Evolutionary conservation across 495 filamentous ascomycete genomes (phyloP).

Genomic region (Aspergillus cavernicola): DNA sequence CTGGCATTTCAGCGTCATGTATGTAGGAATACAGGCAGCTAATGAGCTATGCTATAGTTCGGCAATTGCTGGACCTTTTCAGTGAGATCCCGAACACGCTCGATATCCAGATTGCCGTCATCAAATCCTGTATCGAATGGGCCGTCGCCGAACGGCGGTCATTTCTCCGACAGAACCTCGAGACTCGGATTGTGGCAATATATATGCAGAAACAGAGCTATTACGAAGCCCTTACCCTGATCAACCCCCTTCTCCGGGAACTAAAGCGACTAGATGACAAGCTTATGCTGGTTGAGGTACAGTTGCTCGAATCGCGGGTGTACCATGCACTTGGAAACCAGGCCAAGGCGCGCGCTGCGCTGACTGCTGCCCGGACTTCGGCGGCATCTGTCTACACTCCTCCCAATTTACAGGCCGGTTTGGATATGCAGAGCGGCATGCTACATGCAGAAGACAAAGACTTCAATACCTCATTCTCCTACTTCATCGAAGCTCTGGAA

Average conservation of each 20-base stretch:
- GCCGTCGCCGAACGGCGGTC: slow-evolving; percentile 85
- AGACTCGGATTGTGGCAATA: slow-evolving; percentile 87
- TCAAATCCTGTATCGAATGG: slow-evolving; percentile 99
- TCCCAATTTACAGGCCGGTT: slow-evolving; percentile 86
- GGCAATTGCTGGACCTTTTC: slow-evolving; percentile 95
- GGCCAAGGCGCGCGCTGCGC: slow-evolving; percentile 89
- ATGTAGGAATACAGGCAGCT: neutral
- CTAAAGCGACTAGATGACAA: slow-evolving; percentile 98
- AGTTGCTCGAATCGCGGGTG: slow-evolving; percentile 91
- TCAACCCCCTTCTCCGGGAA: slow-evolving; percentile 91
- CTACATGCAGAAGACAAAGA: slow-evolving; percentile 97
- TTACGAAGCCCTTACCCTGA: slow-evolving; percentile 93
- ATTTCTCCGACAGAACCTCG: slow-evolving; percentile 96
- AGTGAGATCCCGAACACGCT: slow-evolving; percentile 86
- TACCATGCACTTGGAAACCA: slow-evolving; percentile 98
- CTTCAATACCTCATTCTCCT: slow-evolving; percentile 96
- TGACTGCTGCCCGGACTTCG: slow-evolving; percentile 90
- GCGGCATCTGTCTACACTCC: slow-evolving; percentile 97
- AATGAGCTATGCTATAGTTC: slow-evolving; percentile 55
- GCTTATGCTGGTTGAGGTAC: slow-evolving; percentile 96
- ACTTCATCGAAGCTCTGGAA: slow-evolving; percentile 98
- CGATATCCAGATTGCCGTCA: slow-evolving; percentile 88
- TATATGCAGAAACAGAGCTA: slow-evolving; percentile 96
- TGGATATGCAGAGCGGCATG: slow-evolving; percentile 99
- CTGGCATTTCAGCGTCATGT: neutral